These are phyloP conservation scores for Priceomyces fermenticarens DNA, from an alignment of 805 yeast genomes.

Conservation along the genomic window DNA sequence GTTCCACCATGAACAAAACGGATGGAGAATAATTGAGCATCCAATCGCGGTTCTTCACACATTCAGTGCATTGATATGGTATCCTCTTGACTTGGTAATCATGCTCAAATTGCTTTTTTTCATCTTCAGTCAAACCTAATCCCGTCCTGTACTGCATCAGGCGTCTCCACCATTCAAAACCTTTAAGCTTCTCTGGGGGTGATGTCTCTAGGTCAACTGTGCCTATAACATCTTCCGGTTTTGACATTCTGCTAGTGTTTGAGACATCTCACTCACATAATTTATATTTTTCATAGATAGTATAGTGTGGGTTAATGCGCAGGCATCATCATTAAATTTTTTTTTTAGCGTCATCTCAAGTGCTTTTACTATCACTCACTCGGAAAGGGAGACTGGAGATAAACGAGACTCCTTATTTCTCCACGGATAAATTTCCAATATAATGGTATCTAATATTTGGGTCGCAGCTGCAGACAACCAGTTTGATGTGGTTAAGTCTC, in stretches of 20 bases:
- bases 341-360: neutral
- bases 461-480: constrained; percentile 90
- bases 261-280: too few relatives aligned
- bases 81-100: constrained; percentile 46
- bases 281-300: neutral
- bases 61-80: constrained; percentile 57
- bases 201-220: constrained; percentile 14
- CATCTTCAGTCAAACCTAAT: constrained; percentile 54
- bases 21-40: constrained; percentile 77
- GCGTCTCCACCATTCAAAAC: constrained; percentile 82
- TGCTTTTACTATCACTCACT: neutral
- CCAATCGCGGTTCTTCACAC: constrained; percentile 80
- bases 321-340: too few relatives aligned
- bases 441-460: constrained; percentile 73
- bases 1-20: constrained; percentile 82
- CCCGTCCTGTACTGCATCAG: constrained; percentile 71
- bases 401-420: neutral
- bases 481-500: constrained; percentile 51
- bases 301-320: too few relatives aligned
- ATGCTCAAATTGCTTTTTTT: constrained; percentile 52
- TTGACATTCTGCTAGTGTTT: neutral
- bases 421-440: neutral
- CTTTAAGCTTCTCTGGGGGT: constrained; percentile 32
- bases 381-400: neutral
- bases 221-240: constrained; percentile 3